Conservation (phyloP, 2,329 filamentous ascomycete species). For the Colletotrichum plurivorum region DNA sequence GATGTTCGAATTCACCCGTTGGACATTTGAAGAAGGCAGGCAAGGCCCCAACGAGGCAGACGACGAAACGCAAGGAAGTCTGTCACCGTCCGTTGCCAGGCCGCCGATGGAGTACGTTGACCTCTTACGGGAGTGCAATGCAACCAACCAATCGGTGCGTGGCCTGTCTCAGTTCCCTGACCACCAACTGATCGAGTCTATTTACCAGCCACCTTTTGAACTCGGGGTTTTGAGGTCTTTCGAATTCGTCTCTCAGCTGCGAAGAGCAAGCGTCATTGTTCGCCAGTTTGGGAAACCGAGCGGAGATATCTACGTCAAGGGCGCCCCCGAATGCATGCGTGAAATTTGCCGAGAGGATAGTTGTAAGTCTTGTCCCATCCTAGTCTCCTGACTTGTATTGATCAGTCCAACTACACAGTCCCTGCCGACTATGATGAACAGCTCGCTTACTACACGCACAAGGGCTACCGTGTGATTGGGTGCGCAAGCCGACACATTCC, state of each 20-base stretch:
- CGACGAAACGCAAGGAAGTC: constrained; percentile 80
- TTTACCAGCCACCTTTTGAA: constrained; percentile 74
- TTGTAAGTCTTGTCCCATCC: constrained; percentile 60
- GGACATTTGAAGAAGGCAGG: constrained; percentile 91
- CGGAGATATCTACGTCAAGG: constrained; percentile 93
- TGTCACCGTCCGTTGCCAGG: constrained; percentile 90
- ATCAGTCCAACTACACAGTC: constrained; percentile 60
- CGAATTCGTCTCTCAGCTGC: constrained; percentile 93
- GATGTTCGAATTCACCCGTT: constrained; percentile 98
- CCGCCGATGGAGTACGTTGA: constrained; percentile 72
- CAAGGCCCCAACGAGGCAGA: constrained; percentile 75
- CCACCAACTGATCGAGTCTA: neutral
- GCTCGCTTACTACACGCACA: constrained; percentile 91
- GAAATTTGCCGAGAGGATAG: constrained; percentile 90
- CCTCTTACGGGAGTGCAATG: constrained; percentile 42
- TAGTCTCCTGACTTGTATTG: too few relatives aligned
- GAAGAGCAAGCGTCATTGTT: constrained; percentile 93
- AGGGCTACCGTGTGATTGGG: constrained; percentile 95
- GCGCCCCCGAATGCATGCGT: constrained; percentile 95
- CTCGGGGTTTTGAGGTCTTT: constrained; percentile 93
- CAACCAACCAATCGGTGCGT: constrained; percentile 48
- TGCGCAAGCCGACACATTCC: constrained; percentile 91
- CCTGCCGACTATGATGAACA: constrained; percentile 92
- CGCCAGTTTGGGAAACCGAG: constrained; percentile 88
- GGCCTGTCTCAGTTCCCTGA: neutral